Base-by-base conservation (phyloP, 305 asterid genomes). In the Rubia balearica region DNA sequence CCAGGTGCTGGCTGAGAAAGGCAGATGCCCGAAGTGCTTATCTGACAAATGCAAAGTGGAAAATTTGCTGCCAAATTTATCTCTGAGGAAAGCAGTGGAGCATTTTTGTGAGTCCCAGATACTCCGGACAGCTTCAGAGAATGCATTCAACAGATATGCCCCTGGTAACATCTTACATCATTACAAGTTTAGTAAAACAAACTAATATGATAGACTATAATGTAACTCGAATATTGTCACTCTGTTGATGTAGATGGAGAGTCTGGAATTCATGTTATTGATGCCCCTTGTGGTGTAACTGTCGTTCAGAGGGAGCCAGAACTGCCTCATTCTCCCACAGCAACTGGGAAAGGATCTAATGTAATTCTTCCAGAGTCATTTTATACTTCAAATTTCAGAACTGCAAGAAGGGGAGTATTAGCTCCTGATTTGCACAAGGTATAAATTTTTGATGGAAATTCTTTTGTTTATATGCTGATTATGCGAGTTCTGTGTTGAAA, bases 21-120 rank as follows among this genome's bases (percentile, higher is more conserved):
- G 82, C 62, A 84, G 78, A 82, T 90, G 97, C 81, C 97, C 98
- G 67, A 87, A 84, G 74, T 92, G 98, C 81, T 87, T 55, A 22
- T 89, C 96, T 60, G 83, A 73, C 74, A 86, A 82, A 80, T 89
- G 86, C 83, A 75, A 68, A 75, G 88, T 83, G 40, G 79, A 82
- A 48, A 80, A 85, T 82, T 81, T 92, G 80, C 87, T 93, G 24
- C 98, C 98, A 40, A 92, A 92, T 80, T 71, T 92, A 74, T 86
- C 97, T 57, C 76, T 90, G 67, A 86, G 90, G 78, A 85, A 78
- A 73, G 92, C 96, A 73, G 83, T 90, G 65, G 84, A 75, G 77
- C 97, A 83, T 82, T 87, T 86, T 75, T 89, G 82, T 73, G 87
- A 86, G 78, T 81, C 87, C 67, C 85, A 83, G 79, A 82, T 79